Conservation (phyloP, 1,139 yeast genomes). For the Zygosaccharomyces pseudobailii region DNA sequence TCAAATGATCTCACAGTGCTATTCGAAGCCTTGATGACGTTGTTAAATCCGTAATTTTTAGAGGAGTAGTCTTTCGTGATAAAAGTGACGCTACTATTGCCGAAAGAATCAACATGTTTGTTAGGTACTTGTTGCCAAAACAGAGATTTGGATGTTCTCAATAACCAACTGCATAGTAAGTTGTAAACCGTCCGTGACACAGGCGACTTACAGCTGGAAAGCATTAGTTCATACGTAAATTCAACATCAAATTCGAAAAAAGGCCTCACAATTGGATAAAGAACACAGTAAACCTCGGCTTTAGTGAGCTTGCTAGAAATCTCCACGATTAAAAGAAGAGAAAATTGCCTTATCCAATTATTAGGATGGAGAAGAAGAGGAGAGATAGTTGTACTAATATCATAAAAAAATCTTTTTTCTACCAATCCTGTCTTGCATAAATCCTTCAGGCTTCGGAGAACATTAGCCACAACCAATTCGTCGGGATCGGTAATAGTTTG, state of each 20-base stretch:
- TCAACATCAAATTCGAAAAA: conserved; percentile 73
- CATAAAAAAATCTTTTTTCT: conserved; percentile 46
- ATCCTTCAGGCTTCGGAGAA: conserved; percentile 60
- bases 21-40: conserved; percentile 26
- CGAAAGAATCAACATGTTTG: conserved; percentile 40
- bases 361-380: conserved; percentile 76
- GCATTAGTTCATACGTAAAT: conserved; percentile 59
- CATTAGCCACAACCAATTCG: conserved; percentile 75
- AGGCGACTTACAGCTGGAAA: conserved; percentile 62
- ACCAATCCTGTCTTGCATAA: conserved; percentile 53
- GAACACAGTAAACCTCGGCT: conserved; percentile 78
- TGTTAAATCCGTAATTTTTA: conserved; percentile 28
- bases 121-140: conserved; percentile 65
- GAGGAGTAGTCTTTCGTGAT: conserved; percentile 33
- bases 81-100: conserved; percentile 40
- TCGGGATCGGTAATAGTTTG: conserved; percentile 83
- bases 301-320: conserved; percentile 58
- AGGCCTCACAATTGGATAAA: conserved; percentile 77
- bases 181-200: conserved; percentile 63
- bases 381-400: conserved; percentile 43
- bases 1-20: conserved; percentile 35
- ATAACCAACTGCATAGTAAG: conserved; percentile 67
- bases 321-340: conserved; percentile 56
- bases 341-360: conserved; percentile 74
- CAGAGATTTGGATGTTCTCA: conserved; percentile 57